These are phyloP conservation scores for Dactylonectria macrodidyma DNA, from an alignment of 2,329 filamentous ascomycete species.

Conservation along the genomic window DNA sequence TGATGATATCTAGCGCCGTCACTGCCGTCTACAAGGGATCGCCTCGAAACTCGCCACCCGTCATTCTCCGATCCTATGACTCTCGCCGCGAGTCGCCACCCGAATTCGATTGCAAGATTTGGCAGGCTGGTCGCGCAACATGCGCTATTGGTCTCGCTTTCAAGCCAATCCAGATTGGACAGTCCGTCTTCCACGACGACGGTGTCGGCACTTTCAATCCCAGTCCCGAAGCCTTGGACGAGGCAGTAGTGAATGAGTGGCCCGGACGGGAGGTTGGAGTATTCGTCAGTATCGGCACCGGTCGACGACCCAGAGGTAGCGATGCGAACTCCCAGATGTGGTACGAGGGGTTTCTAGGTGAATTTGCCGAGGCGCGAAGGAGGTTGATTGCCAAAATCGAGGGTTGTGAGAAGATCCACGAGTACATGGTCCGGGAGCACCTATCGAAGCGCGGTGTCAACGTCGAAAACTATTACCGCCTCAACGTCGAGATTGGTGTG, in stretches of 20 bases:
- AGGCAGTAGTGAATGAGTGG: slow-evolving; percentile 94
- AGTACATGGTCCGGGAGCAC: slow-evolving; percentile 86
- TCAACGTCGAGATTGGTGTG: slow-evolving; percentile 97
- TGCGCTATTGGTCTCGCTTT: slow-evolving; percentile 92
- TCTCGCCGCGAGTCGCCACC: slow-evolving; percentile 92
- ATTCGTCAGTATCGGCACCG: slow-evolving; percentile 95
- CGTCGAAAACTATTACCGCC: slow-evolving; percentile 90
- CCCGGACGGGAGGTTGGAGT: slow-evolving; percentile 93
- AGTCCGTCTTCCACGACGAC: slow-evolving; percentile 95
- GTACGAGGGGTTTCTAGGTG: slow-evolving; percentile 95
- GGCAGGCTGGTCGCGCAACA: slow-evolving; percentile 97
- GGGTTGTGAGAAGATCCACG: slow-evolving; percentile 91
- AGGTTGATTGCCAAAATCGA: slow-evolving; percentile 93
- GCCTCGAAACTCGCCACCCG: slow-evolving; percentile 75
- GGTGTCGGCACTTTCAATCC: slow-evolving; percentile 94
- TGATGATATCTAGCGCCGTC: slow-evolving; percentile 75
- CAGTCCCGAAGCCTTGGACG: slow-evolving; percentile 86
- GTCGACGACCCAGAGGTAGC: slow-evolving; percentile 78
- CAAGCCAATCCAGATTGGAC: slow-evolving; percentile 94
- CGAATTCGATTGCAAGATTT: slow-evolving; percentile 95
- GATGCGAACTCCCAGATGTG: slow-evolving; percentile 83
- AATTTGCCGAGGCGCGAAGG: slow-evolving; percentile 90
- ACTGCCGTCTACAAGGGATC: slow-evolving; percentile 94
- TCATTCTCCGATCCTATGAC: slow-evolving; percentile 92
- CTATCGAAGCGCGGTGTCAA: slow-evolving; percentile 84